phyloP scores from a whole-genome alignment of 139 green algal genomes.

The Axilococcus clingmanii region DNA sequence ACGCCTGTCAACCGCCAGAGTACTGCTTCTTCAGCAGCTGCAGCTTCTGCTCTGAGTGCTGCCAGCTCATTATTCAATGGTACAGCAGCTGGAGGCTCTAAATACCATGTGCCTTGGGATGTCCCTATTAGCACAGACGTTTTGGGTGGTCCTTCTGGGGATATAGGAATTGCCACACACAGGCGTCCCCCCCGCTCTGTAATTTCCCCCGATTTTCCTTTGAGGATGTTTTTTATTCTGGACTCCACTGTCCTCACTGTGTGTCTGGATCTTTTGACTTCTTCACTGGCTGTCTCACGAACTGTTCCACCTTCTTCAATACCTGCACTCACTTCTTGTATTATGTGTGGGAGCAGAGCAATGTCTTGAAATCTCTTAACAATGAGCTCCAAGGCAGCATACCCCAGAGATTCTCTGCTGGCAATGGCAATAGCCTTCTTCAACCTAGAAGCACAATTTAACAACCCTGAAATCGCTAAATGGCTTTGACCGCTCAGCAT shows the following conservation, averaged over 20 bases:
- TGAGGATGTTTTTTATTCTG: constrained; percentile 47
- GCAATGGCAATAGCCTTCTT: constrained; percentile 13
- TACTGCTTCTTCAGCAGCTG: constrained; percentile 63
- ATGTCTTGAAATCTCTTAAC: background rate
- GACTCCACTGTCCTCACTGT: constrained; percentile 32
- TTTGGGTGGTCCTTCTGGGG: constrained; percentile 5
- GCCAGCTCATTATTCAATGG: constrained; percentile 69
- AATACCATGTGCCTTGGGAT: constrained; percentile 29
- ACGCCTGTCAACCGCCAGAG: constrained; percentile 57
- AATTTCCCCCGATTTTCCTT: constrained; percentile 48
- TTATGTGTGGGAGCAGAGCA: background rate
- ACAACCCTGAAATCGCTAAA: constrained; percentile 23
- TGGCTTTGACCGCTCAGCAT: constrained; percentile 36
- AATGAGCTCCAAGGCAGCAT: constrained; percentile 2
- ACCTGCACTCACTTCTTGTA: constrained; percentile 10
- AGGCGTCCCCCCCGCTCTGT: constrained; percentile 49
- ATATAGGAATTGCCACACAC: constrained; percentile 38
- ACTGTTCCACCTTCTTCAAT: constrained; percentile 37
- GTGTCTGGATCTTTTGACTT: constrained; percentile 30
- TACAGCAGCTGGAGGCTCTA: constrained; percentile 63
- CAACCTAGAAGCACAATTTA: constrained; percentile 29
- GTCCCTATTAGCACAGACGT: constrained; percentile 52
- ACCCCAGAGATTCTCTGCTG: constrained; percentile 2
- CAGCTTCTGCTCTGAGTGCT: constrained; percentile 45
- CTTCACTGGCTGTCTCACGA: constrained; percentile 51